phyloP scores from a whole-genome alignment of 163 green algal genomes.

The Scenedesmus sp. region DNA sequence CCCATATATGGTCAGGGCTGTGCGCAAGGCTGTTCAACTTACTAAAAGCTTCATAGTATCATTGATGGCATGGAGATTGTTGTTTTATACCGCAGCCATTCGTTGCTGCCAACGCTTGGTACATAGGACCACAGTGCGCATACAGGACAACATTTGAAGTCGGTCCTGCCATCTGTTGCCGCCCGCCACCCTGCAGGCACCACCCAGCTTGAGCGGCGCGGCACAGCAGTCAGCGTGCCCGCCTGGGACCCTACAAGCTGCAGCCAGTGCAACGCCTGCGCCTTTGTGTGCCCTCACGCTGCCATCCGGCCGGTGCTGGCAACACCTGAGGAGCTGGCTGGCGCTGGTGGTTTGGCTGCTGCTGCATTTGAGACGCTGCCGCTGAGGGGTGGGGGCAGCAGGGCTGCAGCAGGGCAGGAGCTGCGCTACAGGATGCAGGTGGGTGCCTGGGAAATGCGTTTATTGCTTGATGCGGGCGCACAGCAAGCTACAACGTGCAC shows the following conservation, averaged over 20 bases:
- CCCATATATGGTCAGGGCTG: too few relatives aligned
- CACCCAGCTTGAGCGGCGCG: conserved; percentile 66
- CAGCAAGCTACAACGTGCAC: too few relatives aligned
- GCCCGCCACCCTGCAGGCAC: conserved; percentile 58
- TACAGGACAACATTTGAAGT: too few relatives aligned
- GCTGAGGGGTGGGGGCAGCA: conserved; percentile 53
- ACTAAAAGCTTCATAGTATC: too few relatives aligned
- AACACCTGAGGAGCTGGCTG: conserved; percentile 55
- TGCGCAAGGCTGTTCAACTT: too few relatives aligned
- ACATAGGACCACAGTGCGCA: too few relatives aligned
- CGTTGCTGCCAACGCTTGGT: too few relatives aligned
- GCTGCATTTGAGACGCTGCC: conserved; percentile 51
- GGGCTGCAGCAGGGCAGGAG: conserved; percentile 57
- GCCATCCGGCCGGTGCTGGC: conserved; percentile 72
- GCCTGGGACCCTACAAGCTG: conserved; percentile 64
- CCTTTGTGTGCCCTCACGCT: conserved; percentile 74
- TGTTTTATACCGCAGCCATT: too few relatives aligned
- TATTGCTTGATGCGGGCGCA: too few relatives aligned
- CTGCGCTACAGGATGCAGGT: too few relatives aligned
- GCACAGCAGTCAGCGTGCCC: conserved; percentile 64
- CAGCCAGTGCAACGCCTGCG: conserved; percentile 80
- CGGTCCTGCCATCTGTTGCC: not conserved
- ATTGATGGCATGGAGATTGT: too few relatives aligned
- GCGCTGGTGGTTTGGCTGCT: conserved; percentile 8
- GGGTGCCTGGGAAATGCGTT: too few relatives aligned